Conservation (phyloP, 331 rosid genomes). For the Erythrophleum ivorense region DNA sequence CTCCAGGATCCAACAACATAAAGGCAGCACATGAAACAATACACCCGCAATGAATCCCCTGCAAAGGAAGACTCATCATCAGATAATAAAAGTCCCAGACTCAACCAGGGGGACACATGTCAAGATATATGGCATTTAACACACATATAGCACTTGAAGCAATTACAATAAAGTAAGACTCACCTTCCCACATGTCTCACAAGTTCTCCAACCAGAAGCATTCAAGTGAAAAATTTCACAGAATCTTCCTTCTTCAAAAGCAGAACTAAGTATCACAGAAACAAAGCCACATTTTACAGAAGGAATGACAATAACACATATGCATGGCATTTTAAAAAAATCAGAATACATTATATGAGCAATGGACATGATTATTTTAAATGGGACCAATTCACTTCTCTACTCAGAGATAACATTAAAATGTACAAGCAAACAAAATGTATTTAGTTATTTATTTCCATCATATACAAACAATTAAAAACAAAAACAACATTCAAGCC, state of each 20-base stretch:
- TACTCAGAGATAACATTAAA: constrained; percentile 7
- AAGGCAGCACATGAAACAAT: constrained; percentile 80
- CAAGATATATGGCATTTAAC: constrained; percentile 34
- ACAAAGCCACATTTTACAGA: constrained; percentile 42
- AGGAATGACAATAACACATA: constrained; percentile 27
- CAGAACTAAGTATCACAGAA: constrained; percentile 60
- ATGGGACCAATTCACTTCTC: constrained; percentile 10
- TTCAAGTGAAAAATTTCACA: constrained; percentile 83
- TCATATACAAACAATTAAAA: constrained; percentile 12
- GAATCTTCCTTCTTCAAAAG: constrained; percentile 93
- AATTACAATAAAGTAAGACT: constrained; percentile 39
- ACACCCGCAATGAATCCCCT: constrained; percentile 98
- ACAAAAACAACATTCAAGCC: background rate
- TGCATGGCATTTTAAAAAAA: constrained; percentile 11
- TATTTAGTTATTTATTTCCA: constrained; percentile 8
- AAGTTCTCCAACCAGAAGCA: constrained; percentile 96
- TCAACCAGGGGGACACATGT: constrained; percentile 16
- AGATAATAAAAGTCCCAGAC: constrained; percentile 39
- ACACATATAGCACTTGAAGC: constrained; percentile 14
- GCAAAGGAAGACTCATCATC: constrained; percentile 51
- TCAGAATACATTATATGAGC: constrained; percentile 13
- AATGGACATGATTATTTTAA: constrained; percentile 18
- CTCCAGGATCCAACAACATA: constrained; percentile 94
- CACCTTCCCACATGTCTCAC: constrained; percentile 97
- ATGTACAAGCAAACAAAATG: constrained; percentile 22